phyloP scores from a whole-genome alignment of 1,284 basidiomycete genomes.

The Cutaneotrichosporon curvatum region DNA sequence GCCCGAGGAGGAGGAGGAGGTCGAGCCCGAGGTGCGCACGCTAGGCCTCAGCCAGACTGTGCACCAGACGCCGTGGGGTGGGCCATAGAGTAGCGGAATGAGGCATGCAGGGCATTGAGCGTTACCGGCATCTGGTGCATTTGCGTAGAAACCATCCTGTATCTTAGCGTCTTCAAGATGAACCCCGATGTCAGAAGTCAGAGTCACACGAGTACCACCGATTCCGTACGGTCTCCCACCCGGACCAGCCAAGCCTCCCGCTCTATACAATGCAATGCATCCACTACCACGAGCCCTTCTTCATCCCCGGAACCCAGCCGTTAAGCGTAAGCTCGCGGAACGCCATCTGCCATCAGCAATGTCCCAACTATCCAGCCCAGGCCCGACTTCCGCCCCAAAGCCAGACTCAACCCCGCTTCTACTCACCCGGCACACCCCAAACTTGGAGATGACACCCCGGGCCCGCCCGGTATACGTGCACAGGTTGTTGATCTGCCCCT shows the following conservation, averaged over 20 bases:
- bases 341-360: slow-evolving; percentile 71
- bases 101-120: too few species aligned
- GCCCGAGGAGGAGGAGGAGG: slow-evolving; percentile 1
- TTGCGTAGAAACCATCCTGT: too few species aligned
- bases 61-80: slow-evolving; percentile 2
- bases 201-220: too few species aligned
- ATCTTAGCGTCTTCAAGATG: too few species aligned
- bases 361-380: slow-evolving; percentile 10
- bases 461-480: slow-evolving; percentile 78
- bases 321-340: slow-evolving; percentile 74
- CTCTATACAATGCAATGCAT: background rate
- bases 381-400: too few species aligned
- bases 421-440: slow-evolving; percentile 1
- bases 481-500: slow-evolving; percentile 77
- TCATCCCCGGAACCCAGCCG: slow-evolving; percentile 75
- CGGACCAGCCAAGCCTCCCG: too few species aligned
- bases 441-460: slow-evolving; percentile 49
- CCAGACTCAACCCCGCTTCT: background rate
- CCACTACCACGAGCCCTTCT: slow-evolving; percentile 78
- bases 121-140: too few species aligned
- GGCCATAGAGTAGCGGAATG: too few species aligned
- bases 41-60: slow-evolving; percentile 1
- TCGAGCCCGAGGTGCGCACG: slow-evolving; percentile 8
- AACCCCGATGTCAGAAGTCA: too few species aligned
- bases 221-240: too few species aligned